Evolutionary conservation across 176 grass and related monocot species (phyloP).

Genomic region (Oryza glumipatula): DNA sequence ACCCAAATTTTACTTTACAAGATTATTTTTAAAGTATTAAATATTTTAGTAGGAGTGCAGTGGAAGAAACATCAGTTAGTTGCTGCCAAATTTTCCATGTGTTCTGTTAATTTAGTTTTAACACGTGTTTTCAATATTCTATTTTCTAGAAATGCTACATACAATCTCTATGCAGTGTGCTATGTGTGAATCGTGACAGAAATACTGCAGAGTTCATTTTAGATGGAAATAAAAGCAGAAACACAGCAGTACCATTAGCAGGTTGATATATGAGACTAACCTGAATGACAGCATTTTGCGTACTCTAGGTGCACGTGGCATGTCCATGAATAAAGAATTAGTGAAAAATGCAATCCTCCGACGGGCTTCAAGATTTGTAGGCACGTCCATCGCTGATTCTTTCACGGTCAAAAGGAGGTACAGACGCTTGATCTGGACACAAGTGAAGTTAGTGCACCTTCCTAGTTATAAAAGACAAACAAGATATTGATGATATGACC

Average conservation of each 20-base stretch:
- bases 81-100: background rate
- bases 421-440: constrained; percentile 80
- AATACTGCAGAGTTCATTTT: constrained; percentile 12
- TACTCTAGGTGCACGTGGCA: constrained; percentile 90
- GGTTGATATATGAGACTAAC: constrained; percentile 49
- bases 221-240: background rate
- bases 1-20: background rate
- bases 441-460: constrained; percentile 37
- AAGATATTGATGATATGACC: constrained; percentile 46
- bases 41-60: background rate
- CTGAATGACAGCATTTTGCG: constrained; percentile 99
- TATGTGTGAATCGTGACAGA: background rate
- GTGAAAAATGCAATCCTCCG: constrained; percentile 96
- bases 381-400: constrained; percentile 95
- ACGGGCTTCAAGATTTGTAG: constrained; percentile 93
- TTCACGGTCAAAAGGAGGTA: constrained; percentile 94
- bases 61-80: constrained; percentile 13
- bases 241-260: constrained; percentile 1
- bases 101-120: constrained; percentile 12
- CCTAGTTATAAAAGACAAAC: constrained; percentile 18
- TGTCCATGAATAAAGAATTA: constrained; percentile 99
- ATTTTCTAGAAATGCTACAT: constrained; percentile 3
- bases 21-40: constrained; percentile 18
- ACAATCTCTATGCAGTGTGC: background rate
- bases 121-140: background rate